Evolutionary conservation across 129 eudicot species (phyloP), one percentile per base, ranked within the genome.

Genomic region (Centella asiatica): DNA sequence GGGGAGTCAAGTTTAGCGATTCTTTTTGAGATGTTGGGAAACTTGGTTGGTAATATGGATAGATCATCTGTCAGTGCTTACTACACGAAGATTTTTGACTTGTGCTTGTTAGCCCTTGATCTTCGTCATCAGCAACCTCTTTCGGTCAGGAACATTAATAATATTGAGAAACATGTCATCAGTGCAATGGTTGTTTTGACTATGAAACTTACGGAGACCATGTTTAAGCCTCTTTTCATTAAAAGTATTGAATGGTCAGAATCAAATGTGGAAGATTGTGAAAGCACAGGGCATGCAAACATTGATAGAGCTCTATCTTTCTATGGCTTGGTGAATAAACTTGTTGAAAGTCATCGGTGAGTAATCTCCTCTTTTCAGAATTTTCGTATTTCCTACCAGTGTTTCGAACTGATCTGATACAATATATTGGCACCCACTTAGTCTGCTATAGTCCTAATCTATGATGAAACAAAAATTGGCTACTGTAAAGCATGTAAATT

Each of bases 161-260:
- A 31, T 46, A 95, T 92, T 62, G 98, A 92, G 76, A 73, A 81
- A 52, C 74, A 71, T 72, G 95, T 92, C 56, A 67, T 81, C 57
- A 75, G 69, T 64, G 77, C 98, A 46, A 66, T 82, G 73, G 83
- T 87, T 62, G 60, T 34, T 55, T 81, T 92, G 44, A 77, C 88
- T 4, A 71, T 78, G 80, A 92, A 87, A 67, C 90, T 92, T 60
- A 92, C 98, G 0, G 98, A 92, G 67, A 77, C 83, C 69, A 92
- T 87, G 96, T 92, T 92, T 75, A 84, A 77, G 81, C 96, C 98
- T 71, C 95, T 92, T 49, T 84, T 92, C 63, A 75, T 87, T 28
- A 82, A 80, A 87, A 77, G 90, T 74, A 77, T 92, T 61, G 98
- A 92, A 52, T 92, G 98, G 98, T 85, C 86, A 24, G 88, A 81